Conservation (phyloP, 2,329 filamentous ascomycete genomes). For the Colletotrichum magnum region DNA sequence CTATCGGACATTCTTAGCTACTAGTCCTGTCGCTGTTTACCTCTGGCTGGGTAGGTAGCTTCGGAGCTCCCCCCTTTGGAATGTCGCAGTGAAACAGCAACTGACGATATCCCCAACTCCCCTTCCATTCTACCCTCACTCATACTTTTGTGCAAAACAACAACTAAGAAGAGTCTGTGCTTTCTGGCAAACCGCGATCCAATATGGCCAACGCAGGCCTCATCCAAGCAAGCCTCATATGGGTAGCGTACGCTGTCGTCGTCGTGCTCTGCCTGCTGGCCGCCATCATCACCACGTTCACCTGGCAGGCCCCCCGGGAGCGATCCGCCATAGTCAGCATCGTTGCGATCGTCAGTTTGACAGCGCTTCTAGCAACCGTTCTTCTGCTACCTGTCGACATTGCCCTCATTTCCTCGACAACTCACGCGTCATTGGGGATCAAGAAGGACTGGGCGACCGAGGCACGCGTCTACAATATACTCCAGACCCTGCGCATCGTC, state of each 20-base stretch:
- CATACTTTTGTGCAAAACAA: slow-evolving; percentile 14
- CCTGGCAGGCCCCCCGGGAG: slow-evolving; percentile 91
- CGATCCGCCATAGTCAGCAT: slow-evolving; percentile 85
- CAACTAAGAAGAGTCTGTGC: not conserved
- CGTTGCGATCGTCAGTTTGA: slow-evolving; percentile 89
- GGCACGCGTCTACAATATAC: slow-evolving; percentile 81
- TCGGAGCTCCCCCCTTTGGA: slow-evolving; percentile 30
- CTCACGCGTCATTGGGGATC: slow-evolving; percentile 78
- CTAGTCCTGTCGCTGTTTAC: slow-evolving; percentile 25
- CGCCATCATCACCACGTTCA: slow-evolving; percentile 87
- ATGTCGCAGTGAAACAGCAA: slow-evolving; percentile 31
- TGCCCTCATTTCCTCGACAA: slow-evolving; percentile 92
- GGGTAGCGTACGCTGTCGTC: slow-evolving; percentile 91
- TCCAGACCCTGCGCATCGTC: slow-evolving; percentile 85
- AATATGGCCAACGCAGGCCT: slow-evolving; percentile 67
- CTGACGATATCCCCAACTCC: slow-evolving; percentile 24
- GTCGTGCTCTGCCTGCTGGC: slow-evolving; percentile 82
- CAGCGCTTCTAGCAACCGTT: slow-evolving; percentile 90
- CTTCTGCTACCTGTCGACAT: slow-evolving; percentile 95
- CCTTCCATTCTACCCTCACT: not conserved
- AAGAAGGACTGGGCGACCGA: slow-evolving; percentile 98
- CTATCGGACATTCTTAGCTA: slow-evolving; percentile 11
- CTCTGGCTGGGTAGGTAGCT: slow-evolving; percentile 8
- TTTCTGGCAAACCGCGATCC: not conserved
- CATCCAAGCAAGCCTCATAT: slow-evolving; percentile 92